These are phyloP conservation scores for Hypoxylon subgilvum DNA, from an alignment of 495 filamentous ascomycete genomes.

Conservation along the genomic window DNA sequence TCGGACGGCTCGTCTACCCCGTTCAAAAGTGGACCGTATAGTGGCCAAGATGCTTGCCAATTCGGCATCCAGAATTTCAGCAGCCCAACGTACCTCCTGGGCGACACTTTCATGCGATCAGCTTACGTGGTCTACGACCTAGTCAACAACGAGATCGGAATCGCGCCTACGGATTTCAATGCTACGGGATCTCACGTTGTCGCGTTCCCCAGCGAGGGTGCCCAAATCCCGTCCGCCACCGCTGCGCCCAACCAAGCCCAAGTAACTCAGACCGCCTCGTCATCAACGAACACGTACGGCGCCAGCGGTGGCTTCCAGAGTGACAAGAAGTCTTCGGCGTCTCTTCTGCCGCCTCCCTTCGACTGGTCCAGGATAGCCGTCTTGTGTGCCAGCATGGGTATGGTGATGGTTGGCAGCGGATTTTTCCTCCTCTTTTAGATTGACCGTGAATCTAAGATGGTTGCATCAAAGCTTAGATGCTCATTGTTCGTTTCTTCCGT, in stretches of 20 bases:
- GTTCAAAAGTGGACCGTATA: slow-evolving; percentile 47
- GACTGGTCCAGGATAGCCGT: slow-evolving; percentile 43
- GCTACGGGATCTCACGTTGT: slow-evolving; percentile 64
- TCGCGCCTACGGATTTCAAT: slow-evolving; percentile 90
- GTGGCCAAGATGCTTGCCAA: slow-evolving; percentile 66
- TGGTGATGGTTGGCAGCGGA: slow-evolving; percentile 52
- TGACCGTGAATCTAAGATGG: slow-evolving; percentile 7
- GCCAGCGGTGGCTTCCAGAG: slow-evolving; percentile 49
- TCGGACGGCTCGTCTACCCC: slow-evolving; percentile 51
- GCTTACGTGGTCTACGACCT: slow-evolving; percentile 97
- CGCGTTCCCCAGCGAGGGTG: slow-evolving; percentile 55
- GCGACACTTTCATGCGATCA: slow-evolving; percentile 93
- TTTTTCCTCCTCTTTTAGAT: slow-evolving; percentile 43
- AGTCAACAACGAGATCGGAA: slow-evolving; percentile 81
- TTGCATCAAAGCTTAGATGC: slow-evolving; percentile 6
- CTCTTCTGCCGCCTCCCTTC: slow-evolving; percentile 41
- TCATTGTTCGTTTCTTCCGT: slow-evolving; percentile 17
- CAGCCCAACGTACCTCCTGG: slow-evolving; percentile 68
- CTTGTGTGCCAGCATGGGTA: slow-evolving; percentile 43
- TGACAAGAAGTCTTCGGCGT: slow-evolving; percentile 40
- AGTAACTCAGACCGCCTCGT: slow-evolving; percentile 39
- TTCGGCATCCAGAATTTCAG: slow-evolving; percentile 79
- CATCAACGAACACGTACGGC: slow-evolving; percentile 45
- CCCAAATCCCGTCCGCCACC: slow-evolving; percentile 58
- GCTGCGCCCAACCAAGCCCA: slow-evolving; percentile 50